phyloP scores from a whole-genome alignment of 2,329 filamentous ascomycete species.

The Cladosporium velox region DNA sequence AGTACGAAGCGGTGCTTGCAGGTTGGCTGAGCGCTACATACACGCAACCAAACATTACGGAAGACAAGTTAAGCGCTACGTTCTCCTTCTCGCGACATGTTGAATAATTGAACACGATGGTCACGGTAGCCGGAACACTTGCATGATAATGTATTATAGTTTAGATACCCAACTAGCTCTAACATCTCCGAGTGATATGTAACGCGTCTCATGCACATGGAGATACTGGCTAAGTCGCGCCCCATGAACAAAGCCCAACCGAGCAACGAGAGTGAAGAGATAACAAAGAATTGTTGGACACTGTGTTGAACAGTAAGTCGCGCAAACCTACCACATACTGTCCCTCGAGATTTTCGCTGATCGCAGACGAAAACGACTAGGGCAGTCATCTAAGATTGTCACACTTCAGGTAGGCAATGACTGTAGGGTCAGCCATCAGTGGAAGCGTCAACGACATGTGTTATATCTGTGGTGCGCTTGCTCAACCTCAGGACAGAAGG shows the following conservation, averaged over 20 bases:
- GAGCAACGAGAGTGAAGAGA: neutral
- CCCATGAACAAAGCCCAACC: neutral
- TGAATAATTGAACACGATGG: neutral
- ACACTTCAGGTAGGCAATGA: neutral
- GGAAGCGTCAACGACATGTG: neutral
- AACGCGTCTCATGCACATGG: neutral
- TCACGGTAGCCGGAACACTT: neutral
- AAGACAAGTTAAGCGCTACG: too few relatives aligned
- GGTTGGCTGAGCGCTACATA: too few relatives aligned
- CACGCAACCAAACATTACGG: too few relatives aligned
- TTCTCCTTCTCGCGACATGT: neutral
- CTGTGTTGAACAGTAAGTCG: slow-evolving; percentile 7
- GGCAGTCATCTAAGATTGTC: neutral
- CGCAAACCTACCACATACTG: neutral
- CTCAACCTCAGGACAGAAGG: neutral
- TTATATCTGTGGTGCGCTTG: neutral
- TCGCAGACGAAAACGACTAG: neutral
- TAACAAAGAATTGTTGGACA: neutral
- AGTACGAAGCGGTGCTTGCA: too few relatives aligned
- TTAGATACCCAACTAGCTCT: neutral
- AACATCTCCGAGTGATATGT: neutral
- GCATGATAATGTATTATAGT: neutral
- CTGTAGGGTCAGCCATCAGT: neutral
- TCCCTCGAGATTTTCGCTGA: neutral
- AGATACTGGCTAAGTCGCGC: neutral